phyloP scores from a whole-genome alignment of 805 yeast species.

The Candida railenensis region DNA sequence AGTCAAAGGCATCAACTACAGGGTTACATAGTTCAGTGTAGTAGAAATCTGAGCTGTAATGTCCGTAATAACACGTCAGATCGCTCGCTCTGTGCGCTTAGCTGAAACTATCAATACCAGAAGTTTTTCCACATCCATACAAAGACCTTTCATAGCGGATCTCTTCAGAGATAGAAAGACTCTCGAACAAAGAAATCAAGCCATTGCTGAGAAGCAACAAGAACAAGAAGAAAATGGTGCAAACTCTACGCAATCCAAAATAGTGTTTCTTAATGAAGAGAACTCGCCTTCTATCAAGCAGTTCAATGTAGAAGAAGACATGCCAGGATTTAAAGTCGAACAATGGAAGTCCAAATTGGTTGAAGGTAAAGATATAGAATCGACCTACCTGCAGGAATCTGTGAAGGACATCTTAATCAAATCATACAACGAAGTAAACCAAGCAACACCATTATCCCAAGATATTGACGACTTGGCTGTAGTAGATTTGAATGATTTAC shows the following conservation, averaged over 20 bases:
- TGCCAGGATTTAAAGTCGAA: slow-evolving; percentile 33
- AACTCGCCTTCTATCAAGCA: slow-evolving; percentile 32
- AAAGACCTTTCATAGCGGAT: slow-evolving; percentile 4
- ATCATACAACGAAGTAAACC: slow-evolving; percentile 21
- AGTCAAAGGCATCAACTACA: neutral
- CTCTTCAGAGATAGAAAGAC: slow-evolving; percentile 6
- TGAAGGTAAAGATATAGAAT: slow-evolving; percentile 23
- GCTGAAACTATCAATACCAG: neutral
- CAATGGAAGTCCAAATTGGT: slow-evolving; percentile 36
- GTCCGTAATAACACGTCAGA: neutral
- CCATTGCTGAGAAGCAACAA: slow-evolving; percentile 1
- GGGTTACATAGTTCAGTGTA: neutral
- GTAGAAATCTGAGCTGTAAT: neutral
- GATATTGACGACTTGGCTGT: slow-evolving; percentile 10
- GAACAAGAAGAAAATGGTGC: neutral
- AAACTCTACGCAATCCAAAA: slow-evolving; percentile 5
- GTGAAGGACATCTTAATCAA: slow-evolving; percentile 23
- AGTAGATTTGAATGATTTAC: slow-evolving; percentile 38
- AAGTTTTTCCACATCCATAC: neutral
- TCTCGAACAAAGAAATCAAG: slow-evolving; percentile 5
- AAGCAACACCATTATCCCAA: neutral
- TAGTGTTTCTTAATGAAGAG: slow-evolving; percentile 32
- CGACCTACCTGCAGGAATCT: slow-evolving; percentile 22
- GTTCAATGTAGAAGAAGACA: slow-evolving; percentile 25
- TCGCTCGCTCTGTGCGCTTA: neutral